Evolutionary conservation across 345 rosid species (phyloP), one percentile per base, ranked within the genome.

Genomic region (Populus tremula): DNA sequence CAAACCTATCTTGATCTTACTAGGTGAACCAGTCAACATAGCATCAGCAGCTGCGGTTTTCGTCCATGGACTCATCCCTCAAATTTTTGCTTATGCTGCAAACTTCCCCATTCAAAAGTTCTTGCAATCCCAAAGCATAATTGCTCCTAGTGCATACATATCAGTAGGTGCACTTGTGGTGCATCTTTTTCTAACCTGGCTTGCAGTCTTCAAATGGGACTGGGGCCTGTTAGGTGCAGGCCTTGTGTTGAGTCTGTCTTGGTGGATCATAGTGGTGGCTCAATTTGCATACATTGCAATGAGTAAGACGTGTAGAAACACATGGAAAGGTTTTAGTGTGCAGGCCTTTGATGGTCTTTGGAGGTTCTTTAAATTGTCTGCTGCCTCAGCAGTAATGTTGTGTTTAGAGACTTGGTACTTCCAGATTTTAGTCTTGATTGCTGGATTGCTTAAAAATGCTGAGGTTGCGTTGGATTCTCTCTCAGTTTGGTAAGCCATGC

Each of bases 41-140:
- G 95, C 98, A 0, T 86, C 95, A 0, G 29, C 85, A 1, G 91
- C 95, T 0, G 86, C 91, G 0, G 5, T 87, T 20, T 93, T 89
- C 23, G 77, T 78, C 43, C 69, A 49, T 13, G 84, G 84, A 5
- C 75, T 81, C 2, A 81, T 81, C 33, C 84, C 84, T 12, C 81
- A 77, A 50, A 81, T 81, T 6, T 81, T 81, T 16, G 84, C 84
- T 11, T 81, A 81, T 23, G 84, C 84, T 0, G 81, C 83, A 18
- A 92, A 89, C 74, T 89, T 91, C 76, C 97, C 98, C 4, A 90
- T 93, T 3, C 84, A 81, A 38, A 81, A 81, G 12, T 81, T 77
- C 59, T 35, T 81, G 20, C 84, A 81, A 53, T 41, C 84, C 20
- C 84, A 81, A 20, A 77, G 84, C 72, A 81, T 81, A 56, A 63